Evolutionary conservation across 2,329 filamentous ascomycete species (phyloP).

Genomic region (Penicillium hordei): DNA sequence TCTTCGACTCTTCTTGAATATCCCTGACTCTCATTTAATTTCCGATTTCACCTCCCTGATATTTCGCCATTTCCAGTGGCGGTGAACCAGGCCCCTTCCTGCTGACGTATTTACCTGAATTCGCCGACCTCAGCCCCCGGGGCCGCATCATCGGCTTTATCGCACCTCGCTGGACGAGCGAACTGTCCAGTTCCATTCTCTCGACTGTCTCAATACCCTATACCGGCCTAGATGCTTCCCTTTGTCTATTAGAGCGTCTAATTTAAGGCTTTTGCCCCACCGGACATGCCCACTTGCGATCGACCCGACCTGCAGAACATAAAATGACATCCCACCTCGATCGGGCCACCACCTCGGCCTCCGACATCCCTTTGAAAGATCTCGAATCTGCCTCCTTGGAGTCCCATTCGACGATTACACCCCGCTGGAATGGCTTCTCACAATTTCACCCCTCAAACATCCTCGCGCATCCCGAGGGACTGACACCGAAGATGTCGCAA

Average conservation of each 20-base stretch:
- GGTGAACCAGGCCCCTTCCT: not conserved
- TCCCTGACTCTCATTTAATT: not conserved
- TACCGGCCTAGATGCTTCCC: not conserved
- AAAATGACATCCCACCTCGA: slow-evolving; percentile 17
- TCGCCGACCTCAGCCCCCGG: slow-evolving; percentile 1
- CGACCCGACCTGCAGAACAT: not conserved
- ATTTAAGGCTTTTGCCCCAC: slow-evolving; percentile 4
- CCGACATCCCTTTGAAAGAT: slow-evolving; percentile 31
- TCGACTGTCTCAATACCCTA: not conserved
- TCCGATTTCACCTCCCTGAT: not conserved
- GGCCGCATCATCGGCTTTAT: not conserved
- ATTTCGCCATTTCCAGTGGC: not conserved
- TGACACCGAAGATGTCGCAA: slow-evolving; percentile 20
- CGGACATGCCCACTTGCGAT: slow-evolving; percentile 6
- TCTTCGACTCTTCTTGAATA: not conserved
- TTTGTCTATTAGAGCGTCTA: not conserved
- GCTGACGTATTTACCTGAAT: slow-evolving; percentile 6
- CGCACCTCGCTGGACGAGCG: slow-evolving; percentile 14
- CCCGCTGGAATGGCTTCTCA: slow-evolving; percentile 27
- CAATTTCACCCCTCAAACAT: slow-evolving; percentile 28
- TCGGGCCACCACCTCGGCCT: slow-evolving; percentile 24
- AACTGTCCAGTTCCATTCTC: not conserved
- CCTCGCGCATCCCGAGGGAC: slow-evolving; percentile 20
- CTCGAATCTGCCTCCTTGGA: slow-evolving; percentile 27
- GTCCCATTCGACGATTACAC: slow-evolving; percentile 2